phyloP scores from a whole-genome alignment of 2,329 filamentous ascomycete species.

The Trichothecium sympodiale region DNA sequence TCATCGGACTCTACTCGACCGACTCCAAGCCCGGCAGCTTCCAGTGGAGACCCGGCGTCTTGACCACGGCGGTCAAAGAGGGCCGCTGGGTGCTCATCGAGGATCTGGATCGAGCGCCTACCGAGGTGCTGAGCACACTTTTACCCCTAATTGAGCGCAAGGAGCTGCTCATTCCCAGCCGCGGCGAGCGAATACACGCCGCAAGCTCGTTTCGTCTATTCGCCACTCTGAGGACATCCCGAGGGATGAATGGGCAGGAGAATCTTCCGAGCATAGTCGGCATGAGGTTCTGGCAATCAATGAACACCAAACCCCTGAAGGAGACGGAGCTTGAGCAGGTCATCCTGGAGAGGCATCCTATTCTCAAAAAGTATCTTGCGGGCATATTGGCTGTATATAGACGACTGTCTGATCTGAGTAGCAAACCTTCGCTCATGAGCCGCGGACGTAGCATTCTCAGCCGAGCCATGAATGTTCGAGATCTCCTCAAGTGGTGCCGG shows the following conservation, averaged over 20 bases:
- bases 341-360: constrained; percentile 58
- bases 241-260: constrained; percentile 55
- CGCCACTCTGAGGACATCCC: constrained; percentile 74
- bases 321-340: constrained; percentile 65
- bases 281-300: constrained; percentile 71
- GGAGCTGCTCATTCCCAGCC: constrained; percentile 81
- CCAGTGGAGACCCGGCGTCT: constrained; percentile 79
- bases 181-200: constrained; percentile 76
- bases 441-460: constrained; percentile 31
- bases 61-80: constrained; percentile 88
- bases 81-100: constrained; percentile 96
- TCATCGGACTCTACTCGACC: constrained; percentile 89
- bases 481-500: constrained; percentile 85
- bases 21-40: constrained; percentile 83
- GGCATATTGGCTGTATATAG: constrained; percentile 50
- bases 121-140: constrained; percentile 87
- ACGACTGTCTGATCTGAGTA: constrained; percentile 38
- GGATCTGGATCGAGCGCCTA: constrained; percentile 88
- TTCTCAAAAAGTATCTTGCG: constrained; percentile 51
- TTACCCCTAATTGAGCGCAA: constrained; percentile 85
- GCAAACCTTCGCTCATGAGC: constrained; percentile 25
- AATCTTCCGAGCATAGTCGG: constrained; percentile 69
- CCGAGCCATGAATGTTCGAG: constrained; percentile 56
- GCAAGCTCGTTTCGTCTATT: constrained; percentile 81
- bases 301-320: constrained; percentile 57